A percentile compares a stretch with the other conserved stretches of the same genome.
Conservation (phyloP, 2,329 filamentous ascomycete species). For the Colletotrichum tanaceti region DNA sequence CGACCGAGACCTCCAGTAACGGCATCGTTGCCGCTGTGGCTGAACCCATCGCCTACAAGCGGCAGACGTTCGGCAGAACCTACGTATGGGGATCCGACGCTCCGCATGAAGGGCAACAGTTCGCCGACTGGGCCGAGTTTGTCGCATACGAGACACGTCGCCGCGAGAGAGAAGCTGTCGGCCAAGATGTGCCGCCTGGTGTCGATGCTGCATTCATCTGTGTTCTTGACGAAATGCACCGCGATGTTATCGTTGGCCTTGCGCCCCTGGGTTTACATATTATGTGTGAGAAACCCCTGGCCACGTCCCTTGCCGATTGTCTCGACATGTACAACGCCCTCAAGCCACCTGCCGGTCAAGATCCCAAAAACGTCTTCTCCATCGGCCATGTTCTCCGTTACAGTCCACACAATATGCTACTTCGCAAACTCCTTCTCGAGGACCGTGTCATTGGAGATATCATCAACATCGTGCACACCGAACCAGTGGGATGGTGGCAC, state of each 20-base stretch:
- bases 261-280: constrained; percentile 80
- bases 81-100: constrained; percentile 75
- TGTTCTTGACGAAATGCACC: constrained; percentile 90
- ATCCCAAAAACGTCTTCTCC: constrained; percentile 72
- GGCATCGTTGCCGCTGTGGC: constrained; percentile 81
- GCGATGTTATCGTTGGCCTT: constrained; percentile 80
- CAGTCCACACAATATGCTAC: constrained; percentile 88
- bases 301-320: constrained; percentile 82
- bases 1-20: constrained; percentile 72
- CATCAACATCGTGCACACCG: constrained; percentile 88
- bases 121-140: constrained; percentile 80
- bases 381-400: constrained; percentile 96
- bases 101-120: constrained; percentile 73
- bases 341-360: constrained; percentile 45
- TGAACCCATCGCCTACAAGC: constrained; percentile 83
- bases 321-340: constrained; percentile 76
- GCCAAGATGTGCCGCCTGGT: constrained; percentile 62
- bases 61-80: constrained; percentile 73
- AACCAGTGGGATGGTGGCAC: constrained; percentile 97
- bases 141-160: constrained; percentile 76
- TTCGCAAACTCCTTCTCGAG: constrained; percentile 81
- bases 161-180: constrained; percentile 63
- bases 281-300: constrained; percentile 95
- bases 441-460: constrained; percentile 85
- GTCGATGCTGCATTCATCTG: constrained; percentile 73